phyloP scores from a whole-genome alignment of 441 rosid genomes.

The Pelargonium australe region DNA sequence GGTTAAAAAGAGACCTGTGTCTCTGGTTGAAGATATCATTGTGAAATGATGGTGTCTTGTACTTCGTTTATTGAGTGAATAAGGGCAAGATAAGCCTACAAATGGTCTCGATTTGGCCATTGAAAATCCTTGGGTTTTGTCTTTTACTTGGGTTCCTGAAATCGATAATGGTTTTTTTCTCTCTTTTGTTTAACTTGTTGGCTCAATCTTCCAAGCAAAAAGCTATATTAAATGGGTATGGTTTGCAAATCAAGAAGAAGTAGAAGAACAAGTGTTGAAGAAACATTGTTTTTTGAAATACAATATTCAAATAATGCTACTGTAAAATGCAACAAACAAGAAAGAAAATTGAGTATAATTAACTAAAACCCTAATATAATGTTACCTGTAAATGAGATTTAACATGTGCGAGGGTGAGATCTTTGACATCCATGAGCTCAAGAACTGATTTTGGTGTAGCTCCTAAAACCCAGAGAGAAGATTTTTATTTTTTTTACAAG shows the following conservation, averaged over 20 bases:
- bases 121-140: constrained; percentile 40
- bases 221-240: constrained; percentile 33
- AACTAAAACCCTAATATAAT: not conserved
- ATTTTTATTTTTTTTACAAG: no score
- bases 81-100: no score
- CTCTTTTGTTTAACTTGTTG: constrained; percentile 34
- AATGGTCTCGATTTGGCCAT: constrained; percentile 19
- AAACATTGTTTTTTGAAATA: constrained; percentile 53
- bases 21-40: constrained; percentile 53
- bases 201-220: constrained; percentile 74
- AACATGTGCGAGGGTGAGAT: constrained; percentile 96
- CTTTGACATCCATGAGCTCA: constrained; percentile 98
- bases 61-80: constrained; percentile 28
- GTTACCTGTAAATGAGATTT: constrained; percentile 94
- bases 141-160: constrained; percentile 22
- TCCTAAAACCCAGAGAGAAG: constrained; percentile 39
- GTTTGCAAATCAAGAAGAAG: constrained; percentile 35
- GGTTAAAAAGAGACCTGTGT: constrained; percentile 25
- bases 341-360: constrained; percentile 14
- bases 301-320: constrained; percentile 6
- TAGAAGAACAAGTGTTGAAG: constrained; percentile 39
- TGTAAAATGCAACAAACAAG: not conserved
- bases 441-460: constrained; percentile 98
- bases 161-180: not conserved
- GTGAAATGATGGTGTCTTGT: constrained; percentile 84